Conservation (phyloP, 352 stramenopile genomes). For the Phytophthora cactorum region DNA sequence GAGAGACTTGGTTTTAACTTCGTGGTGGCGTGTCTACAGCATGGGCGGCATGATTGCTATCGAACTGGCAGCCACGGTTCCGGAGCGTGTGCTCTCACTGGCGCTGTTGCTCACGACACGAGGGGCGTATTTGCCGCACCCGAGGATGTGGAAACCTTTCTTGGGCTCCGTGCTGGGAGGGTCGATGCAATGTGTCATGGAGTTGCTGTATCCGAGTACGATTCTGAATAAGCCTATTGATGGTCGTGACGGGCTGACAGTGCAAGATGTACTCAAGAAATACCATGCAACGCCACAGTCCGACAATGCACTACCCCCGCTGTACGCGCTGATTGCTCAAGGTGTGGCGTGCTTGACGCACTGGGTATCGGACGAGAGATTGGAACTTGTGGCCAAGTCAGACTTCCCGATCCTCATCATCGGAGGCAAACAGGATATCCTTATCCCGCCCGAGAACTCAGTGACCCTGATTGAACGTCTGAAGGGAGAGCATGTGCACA, state of each 20-base stretch:
- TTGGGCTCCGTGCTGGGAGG: slow-evolving; percentile 28
- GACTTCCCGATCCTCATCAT: slow-evolving; percentile 62
- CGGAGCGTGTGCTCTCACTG: slow-evolving; percentile 43
- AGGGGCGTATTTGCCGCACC: slow-evolving; percentile 32
- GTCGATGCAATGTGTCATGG: slow-evolving; percentile 37
- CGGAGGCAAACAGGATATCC: slow-evolving; percentile 48
- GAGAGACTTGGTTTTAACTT: not conserved
- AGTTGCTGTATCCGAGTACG: slow-evolving; percentile 35
- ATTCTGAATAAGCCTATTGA: slow-evolving; percentile 36
- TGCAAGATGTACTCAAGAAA: slow-evolving; percentile 40
- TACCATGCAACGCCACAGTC: slow-evolving; percentile 43
- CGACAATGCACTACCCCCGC: slow-evolving; percentile 20
- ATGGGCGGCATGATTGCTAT: slow-evolving; percentile 60
- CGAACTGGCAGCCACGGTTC: slow-evolving; percentile 37
- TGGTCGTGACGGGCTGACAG: slow-evolving; percentile 31
- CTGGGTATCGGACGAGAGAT: slow-evolving; percentile 56
- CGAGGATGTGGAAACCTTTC: slow-evolving; percentile 39
- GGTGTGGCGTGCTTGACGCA: slow-evolving; percentile 55
- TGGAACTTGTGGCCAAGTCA: slow-evolving; percentile 39
- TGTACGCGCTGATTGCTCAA: slow-evolving; percentile 51
- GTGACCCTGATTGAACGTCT: slow-evolving; percentile 35
- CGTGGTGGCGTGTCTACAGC: slow-evolving; percentile 20
- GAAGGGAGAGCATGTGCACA: slow-evolving; percentile 34
- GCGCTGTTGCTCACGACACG: slow-evolving; percentile 45
- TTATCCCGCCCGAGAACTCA: slow-evolving; percentile 51